phyloP scores from a whole-genome alignment of 176 grass and related monocot species.

The Triticum aestivum region DNA sequence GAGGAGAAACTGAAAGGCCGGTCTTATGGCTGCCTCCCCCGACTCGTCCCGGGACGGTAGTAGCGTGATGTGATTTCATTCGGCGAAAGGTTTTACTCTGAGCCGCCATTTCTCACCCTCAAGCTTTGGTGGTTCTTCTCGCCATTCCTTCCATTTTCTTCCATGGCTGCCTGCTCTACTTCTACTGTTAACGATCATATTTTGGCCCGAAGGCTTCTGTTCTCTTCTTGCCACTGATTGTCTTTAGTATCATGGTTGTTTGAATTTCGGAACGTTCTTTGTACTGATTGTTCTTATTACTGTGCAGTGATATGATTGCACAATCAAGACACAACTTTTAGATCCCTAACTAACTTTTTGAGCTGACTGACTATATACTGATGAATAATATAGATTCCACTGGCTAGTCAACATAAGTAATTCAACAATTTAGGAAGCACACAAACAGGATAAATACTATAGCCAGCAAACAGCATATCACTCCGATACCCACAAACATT shows the following conservation, averaged over 20 bases:
- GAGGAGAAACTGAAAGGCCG: conserved; percentile 30
- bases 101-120: background rate
- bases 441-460: background rate
- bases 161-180: too few species aligned
- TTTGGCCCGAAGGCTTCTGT: too few species aligned
- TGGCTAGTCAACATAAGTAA: background rate
- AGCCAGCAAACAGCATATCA: background rate
- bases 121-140: background rate
- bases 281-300: background rate
- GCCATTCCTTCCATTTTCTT: too few species aligned
- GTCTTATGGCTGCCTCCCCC: conserved; percentile 18
- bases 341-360: too few species aligned
- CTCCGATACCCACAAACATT: background rate
- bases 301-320: background rate
- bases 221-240: too few species aligned
- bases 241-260: background rate
- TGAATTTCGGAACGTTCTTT: background rate
- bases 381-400: background rate
- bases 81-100: conserved; percentile 32
- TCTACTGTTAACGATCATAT: too few species aligned
- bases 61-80: background rate
- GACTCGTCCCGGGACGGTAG: background rate
- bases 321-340: background rate
- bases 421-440: background rate
- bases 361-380: background rate